Base-by-base conservation (phyloP, 2,329 filamentous ascomycete species). In the Amauroascus niger region DNA sequence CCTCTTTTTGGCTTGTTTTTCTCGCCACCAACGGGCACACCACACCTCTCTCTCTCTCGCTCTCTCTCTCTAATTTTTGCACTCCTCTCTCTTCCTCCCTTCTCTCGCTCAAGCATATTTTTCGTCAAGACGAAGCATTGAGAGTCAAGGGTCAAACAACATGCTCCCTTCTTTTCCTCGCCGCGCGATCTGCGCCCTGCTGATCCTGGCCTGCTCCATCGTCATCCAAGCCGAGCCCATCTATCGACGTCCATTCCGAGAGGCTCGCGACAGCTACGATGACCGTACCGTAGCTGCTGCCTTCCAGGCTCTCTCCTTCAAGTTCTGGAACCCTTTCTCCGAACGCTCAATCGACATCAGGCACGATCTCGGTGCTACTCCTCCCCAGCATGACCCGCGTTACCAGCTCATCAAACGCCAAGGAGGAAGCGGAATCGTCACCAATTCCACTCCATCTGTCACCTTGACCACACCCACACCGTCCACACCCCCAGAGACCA, bases 321-420 rank as follows among this genome's bases (percentile, higher is more conserved):
- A 48, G 28, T 51, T 57, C 53, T 55, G 49, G 43, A 47, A 45
- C n/a, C 40, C 49, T 16, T 35, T 39, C 51, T 35, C 33, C 13
- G 52, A 55, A 6, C 52, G 39, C 1, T 37, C 48, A 11, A 6
- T 37, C 22, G 45, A 54, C 20, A 41, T 44, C 49, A 45, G 35
- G 16, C 40, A 50, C 40, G 56, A 49, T 26, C 43, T 46, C 24
- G 53, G 33, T 18, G 47, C 22, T n/a, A n/a, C n/a, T 6, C 35
- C 26, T 35, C 44, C 41, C 20, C 51, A 52, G 41, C 37, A 30
- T 37, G 52, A 51, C 22, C 45, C 30, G 26, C 56, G 56, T n/a
- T 54, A 51, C 24, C 39, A 56, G 22, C 26, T 56, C 45, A 45
- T 56, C 50, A 52, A 56, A 28, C 13, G 56, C 13, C 56, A 58